Evolutionary conservation across 805 yeast species (phyloP), one percentile per base, ranked within the genome.

Genomic region (Cyberlindnera bimundalis): DNA sequence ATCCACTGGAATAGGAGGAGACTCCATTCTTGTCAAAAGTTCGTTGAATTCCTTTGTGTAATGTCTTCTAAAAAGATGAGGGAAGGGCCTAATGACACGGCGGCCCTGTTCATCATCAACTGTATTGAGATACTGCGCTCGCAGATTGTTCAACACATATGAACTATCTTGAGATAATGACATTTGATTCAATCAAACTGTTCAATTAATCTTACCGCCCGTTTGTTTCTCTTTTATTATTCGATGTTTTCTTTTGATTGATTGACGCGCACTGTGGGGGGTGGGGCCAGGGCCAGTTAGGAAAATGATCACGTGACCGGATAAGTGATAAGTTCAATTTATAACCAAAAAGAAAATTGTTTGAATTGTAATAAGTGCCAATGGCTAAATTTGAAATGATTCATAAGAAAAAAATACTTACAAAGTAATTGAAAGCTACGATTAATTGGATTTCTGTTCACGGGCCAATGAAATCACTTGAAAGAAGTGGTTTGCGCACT

Each of bases 1-100:
- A 18, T 59, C 59, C 8, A 56, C 39, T 1, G 62, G 62, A n/a
- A 60, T 57, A 3, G 63, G 63, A 0, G 63, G 63, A 9, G 53
- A 46, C 25, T 58, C 61, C 3, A 50, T 26, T n/a, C 48, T 33
- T 2, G 44, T 18, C 5, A 57, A 31, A 21, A 50, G 34, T 30
- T 39, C 46, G 2, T 42, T 41, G 33, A 48, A 39, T 27, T 45
- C 45, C 25, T 17, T 30, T 6, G 24, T 21, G n/a, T 29, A 35
- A 13, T 33, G 43, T 29, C 32, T 25, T 3, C 16, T 31, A 36
- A 29, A 21, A 20, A 3, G 6, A 25, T 32, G 33, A 13, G 45
- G 40, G 21, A 32, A 51, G 13, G 57, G 58, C 24, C 57, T 38
- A 24, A 57, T 51, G 13, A 55, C 42, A 13, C 61, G 38, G 13